phyloP scores from a whole-genome alignment of 169 alveolate species.

The Babesia divergens region DNA sequence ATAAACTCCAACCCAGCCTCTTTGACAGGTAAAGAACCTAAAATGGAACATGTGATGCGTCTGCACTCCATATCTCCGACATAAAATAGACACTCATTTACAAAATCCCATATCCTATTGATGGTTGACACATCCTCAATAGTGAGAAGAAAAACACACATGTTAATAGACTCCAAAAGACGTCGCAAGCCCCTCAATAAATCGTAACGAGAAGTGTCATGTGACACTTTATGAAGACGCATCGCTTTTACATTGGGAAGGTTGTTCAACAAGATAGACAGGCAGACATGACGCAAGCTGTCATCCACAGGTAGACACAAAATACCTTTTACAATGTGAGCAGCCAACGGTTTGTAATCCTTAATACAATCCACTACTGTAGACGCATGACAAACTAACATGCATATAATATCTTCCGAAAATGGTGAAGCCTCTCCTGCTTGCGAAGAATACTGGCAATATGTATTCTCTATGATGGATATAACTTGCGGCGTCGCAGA shows the following conservation, averaged over 20 bases:
- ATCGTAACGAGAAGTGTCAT: not conserved
- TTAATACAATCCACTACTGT: constrained; percentile 8
- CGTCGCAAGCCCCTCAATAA: not conserved
- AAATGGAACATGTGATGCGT: not conserved
- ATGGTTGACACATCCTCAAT: not conserved
- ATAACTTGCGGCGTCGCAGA: not conserved
- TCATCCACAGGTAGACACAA: constrained; percentile 23
- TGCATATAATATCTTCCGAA: not conserved
- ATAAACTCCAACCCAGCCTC: constrained; percentile 5
- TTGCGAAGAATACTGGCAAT: not conserved
- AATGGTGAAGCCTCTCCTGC: not conserved
- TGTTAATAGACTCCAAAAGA: not conserved
- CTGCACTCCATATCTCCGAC: constrained; percentile 29
- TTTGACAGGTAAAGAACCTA: constrained; percentile 16
- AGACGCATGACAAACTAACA: not conserved
- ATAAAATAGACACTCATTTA: constrained; percentile 20
- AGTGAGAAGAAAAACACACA: not conserved
- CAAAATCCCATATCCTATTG: constrained; percentile 33
- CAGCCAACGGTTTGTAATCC: constrained; percentile 5
- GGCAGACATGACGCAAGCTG: not conserved
- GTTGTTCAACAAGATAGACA: constrained; percentile 15
- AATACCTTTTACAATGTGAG: constrained; percentile 15
- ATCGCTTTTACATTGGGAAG: constrained; percentile 1
- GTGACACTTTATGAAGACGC: not conserved
- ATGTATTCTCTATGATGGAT: not conserved